Evolutionary conservation across 1,284 basidiomycete genomes (phyloP).

Genomic region (Retiboletus flavoniger): DNA sequence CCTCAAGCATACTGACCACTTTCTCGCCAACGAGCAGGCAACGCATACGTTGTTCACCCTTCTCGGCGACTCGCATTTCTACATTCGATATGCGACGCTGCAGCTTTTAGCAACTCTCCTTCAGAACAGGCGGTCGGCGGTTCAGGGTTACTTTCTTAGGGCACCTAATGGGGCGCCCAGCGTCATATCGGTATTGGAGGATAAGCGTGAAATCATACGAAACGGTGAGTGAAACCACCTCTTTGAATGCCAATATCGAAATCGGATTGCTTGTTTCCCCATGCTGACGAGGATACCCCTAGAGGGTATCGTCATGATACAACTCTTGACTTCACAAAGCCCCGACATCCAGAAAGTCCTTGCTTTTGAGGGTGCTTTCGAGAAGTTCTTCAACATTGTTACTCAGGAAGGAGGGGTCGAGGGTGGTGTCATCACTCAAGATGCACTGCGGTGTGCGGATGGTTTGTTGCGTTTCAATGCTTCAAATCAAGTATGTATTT

Average conservation of each 20-base stretch:
- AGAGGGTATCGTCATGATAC: slow-evolving; percentile 84
- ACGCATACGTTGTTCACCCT: slow-evolving; percentile 78
- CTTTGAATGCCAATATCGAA: not conserved
- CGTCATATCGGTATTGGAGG: slow-evolving; percentile 73
- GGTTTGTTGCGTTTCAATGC: slow-evolving; percentile 88
- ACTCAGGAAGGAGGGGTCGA: slow-evolving; percentile 89
- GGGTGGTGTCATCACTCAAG: slow-evolving; percentile 85
- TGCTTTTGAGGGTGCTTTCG: slow-evolving; percentile 96
- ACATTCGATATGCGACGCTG: slow-evolving; percentile 83
- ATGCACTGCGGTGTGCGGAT: slow-evolving; percentile 84
- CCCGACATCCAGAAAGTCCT: slow-evolving; percentile 96
- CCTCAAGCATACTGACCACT: slow-evolving; percentile 68
- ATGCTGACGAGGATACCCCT: slow-evolving; percentile 26
- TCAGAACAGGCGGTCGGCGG: slow-evolving; percentile 73
- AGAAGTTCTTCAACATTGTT: slow-evolving; percentile 91
- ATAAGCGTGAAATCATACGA: slow-evolving; percentile 80
- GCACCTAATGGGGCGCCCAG: slow-evolving; percentile 72
- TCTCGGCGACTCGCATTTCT: slow-evolving; percentile 76
- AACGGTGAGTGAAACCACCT: slow-evolving; percentile 56
- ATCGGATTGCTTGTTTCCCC: not conserved
- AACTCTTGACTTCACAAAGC: slow-evolving; percentile 81
- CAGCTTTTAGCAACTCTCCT: slow-evolving; percentile 82
- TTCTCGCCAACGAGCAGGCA: slow-evolving; percentile 70
- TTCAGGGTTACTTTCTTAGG: slow-evolving; percentile 89
- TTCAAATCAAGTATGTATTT: slow-evolving; percentile 80